Percentiles rank a stretch among this genome's conserved stretches.
These are phyloP conservation scores for Neoboletus brunneissimus DNA, from an alignment of 768 basidiomycete genomes.

Conservation along the genomic window DNA sequence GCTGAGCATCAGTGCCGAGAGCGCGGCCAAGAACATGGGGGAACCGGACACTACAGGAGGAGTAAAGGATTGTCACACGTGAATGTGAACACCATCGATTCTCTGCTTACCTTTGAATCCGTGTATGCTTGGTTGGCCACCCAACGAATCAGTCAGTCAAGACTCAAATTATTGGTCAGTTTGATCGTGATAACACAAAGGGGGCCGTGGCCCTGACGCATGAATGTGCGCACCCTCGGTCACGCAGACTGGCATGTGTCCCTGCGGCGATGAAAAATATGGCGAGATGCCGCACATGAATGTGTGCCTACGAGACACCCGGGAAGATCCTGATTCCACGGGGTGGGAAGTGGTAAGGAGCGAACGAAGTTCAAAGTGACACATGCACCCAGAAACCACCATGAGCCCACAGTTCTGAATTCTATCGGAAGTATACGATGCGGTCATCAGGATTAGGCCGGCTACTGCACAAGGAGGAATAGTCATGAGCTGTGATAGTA, in stretches of 20 bases:
- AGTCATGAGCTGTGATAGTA: too few relatives aligned
- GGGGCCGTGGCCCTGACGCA: slow-evolving; percentile 9
- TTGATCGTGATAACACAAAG: background rate
- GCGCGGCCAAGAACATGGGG: slow-evolving; percentile 26
- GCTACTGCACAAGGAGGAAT: too few relatives aligned
- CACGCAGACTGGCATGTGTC: slow-evolving; percentile 45
- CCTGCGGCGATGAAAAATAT: slow-evolving; percentile 45
- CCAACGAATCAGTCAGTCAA: background rate
- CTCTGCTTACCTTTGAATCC: too few relatives aligned
- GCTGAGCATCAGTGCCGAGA: slow-evolving; percentile 18
- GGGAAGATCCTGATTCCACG: slow-evolving; percentile 32
- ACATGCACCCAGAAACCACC: too few relatives aligned
- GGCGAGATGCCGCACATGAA: slow-evolving; percentile 43
- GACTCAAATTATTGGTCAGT: background rate
- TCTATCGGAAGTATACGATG: too few relatives aligned
- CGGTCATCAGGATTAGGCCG: too few relatives aligned
- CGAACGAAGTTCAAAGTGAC: too few relatives aligned
- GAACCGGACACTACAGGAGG: slow-evolving; percentile 3
- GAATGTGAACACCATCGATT: too few relatives aligned
- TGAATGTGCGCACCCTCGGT: slow-evolving; percentile 41
- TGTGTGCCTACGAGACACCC: slow-evolving; percentile 26
- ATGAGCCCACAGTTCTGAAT: too few relatives aligned
- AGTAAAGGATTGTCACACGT: background rate
- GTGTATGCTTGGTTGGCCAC: too few relatives aligned
- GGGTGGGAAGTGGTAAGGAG: too few relatives aligned